Conservation (phyloP, 306 rosid genomes). For the Prunus persica region DNA sequence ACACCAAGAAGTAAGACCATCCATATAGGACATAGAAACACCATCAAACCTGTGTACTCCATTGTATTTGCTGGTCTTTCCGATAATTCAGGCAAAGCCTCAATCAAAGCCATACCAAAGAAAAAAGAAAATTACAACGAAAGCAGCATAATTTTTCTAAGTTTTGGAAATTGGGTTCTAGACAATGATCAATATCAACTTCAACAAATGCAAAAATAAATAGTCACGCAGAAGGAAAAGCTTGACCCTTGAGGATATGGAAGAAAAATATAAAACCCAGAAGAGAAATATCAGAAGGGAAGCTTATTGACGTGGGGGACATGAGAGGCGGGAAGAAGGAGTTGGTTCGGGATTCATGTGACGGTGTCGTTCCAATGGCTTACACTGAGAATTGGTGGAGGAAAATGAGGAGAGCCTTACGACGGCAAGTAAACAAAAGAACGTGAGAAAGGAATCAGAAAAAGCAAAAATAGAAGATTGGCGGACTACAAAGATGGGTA, state of each 20-base stretch:
- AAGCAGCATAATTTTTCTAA: neutral
- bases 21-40: slow-evolving; percentile 50
- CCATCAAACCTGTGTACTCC: slow-evolving; percentile 3
- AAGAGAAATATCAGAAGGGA: neutral
- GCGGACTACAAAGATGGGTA: slow-evolving; percentile 1
- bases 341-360: neutral
- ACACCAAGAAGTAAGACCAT: slow-evolving; percentile 69
- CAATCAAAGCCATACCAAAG: slow-evolving; percentile 25
- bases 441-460: neutral
- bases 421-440: neutral
- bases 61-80: neutral
- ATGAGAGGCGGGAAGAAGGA: slow-evolving; percentile 13
- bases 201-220: neutral
- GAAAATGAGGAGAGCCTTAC: neutral
- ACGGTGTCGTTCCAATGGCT: slow-evolving; percentile 25
- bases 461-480: neutral
- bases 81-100: slow-evolving; percentile 26
- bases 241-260: neutral
- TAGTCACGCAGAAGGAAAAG: neutral
- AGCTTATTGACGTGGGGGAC: neutral
- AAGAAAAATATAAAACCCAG: slow-evolving; percentile 18
- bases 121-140: neutral
- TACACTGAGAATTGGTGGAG: neutral
- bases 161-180: neutral
- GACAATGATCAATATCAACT: neutral